Evolutionary conservation across 108 stramenopile species (phyloP), one percentile per base, ranked within the genome.

Genomic region (Conticribra guillardii): DNA sequence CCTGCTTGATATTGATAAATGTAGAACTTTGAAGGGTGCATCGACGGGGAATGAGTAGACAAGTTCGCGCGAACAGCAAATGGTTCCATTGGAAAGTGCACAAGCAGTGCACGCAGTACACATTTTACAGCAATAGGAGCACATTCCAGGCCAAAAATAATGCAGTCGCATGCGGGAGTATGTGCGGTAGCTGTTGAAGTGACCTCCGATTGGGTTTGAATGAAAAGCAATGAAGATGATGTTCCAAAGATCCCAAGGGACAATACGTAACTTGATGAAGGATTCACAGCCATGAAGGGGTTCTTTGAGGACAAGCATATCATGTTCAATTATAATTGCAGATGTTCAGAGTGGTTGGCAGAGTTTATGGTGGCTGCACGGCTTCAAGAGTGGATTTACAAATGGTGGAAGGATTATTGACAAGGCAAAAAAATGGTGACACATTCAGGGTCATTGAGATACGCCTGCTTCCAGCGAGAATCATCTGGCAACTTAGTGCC

Each of bases 1-100:
- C 60, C 69, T 0, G 69, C 69, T n/a, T 32, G 8, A 29, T 71
- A 71, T 16, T 17, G 34, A 24, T 70, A 46, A 18, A 70, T 22
- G 27, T 60, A 31, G 0, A 70, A 70, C 69, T 8, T 29, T 17
- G 16, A 69, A 55, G 0, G 67, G 67, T 0, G 56, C 46, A 24
- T 45, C 30, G 27, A 69, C 18, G 4, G 33, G 58, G 33, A 59
- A 59, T 3, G 3, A 3, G 34, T 59, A 59, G 21, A 33, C 15
- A 2, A 59, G 21, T 18, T 33, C 58, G n/a, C 18, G 2, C 15
- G 31, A 37, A 3, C 4, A 3, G 2, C 18, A 18, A 18, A 18
- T 33, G 2, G 34, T 41, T 5, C n/a, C 24, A 37, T 59, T 59
- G 31, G 33, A 3, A 16, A 59, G 34, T 15, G 33, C 33, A 37